Evolutionary conservation across 257 asterid genomes (phyloP), one percentile per base, ranked within the genome.

Genomic region (Rubia yunnanensis): DNA sequence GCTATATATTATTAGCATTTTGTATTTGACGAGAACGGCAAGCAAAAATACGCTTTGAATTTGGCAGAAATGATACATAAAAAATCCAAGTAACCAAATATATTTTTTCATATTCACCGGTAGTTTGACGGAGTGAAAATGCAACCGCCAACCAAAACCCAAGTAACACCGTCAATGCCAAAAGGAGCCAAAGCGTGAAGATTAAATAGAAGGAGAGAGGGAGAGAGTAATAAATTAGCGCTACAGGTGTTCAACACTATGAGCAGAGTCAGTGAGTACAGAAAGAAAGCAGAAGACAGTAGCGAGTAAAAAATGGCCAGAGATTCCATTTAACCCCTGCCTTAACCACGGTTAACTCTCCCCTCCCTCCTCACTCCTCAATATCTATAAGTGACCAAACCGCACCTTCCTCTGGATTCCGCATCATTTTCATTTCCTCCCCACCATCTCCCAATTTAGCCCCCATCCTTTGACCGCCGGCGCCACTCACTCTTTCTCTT

Each of bases 281-380:
- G 72, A 60, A 63, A 67, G 71, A 7, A 30, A 48, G 63, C 63
- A 56, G 61, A 26, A 15, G 39, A 27, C 64, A 64, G 64, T 17
- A 20, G 38, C 9, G 72, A 65, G 36, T 14, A 59, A 59, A 39
- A 60, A 76, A 53, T 50, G 64, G 54, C 27, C 50, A 62, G 63
- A 77, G 82, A 78, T 78, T 74, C 82, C 80, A 66, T 71, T 71
- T 73, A 74, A 71, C 74, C 69, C 15, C 8, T 4, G 7, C 5
- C 14, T 61, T 65, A 41, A 60, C 46, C 15, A 52, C 23, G 72
- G 67, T 52, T 65, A 60, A 66, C 30, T n/a, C 41, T 17, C 44
- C 11, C 24, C 30, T 27, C 32, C 61, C 30, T 17, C 8, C 13
- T 3, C 7, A 24, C 66, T 17, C 44, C 44, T 23, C 53, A 27